Conservation (phyloP, 768 basidiomycete species). For the Brasilioporus rufonigricans region DNA sequence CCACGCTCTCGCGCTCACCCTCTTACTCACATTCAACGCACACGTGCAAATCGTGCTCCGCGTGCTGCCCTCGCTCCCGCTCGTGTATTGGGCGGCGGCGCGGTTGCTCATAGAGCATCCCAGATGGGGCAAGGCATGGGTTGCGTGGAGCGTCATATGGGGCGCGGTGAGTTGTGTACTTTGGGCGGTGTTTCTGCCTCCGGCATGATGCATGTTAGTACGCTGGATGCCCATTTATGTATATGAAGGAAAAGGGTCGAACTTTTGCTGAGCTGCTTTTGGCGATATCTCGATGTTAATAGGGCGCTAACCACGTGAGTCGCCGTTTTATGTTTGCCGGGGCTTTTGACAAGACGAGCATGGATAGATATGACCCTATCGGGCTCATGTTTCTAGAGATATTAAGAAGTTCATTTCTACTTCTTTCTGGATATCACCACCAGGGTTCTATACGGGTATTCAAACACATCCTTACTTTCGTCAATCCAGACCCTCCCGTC, state of each 20-base stretch:
- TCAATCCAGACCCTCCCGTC: conserved; percentile 76
- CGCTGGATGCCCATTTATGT: neutral
- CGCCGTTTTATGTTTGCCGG: neutral
- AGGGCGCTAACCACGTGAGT: neutral
- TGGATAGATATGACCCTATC: too few relatives aligned
- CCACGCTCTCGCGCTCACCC: conserved; percentile 62
- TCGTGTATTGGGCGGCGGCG: conserved; percentile 85
- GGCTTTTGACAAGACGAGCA: neutral
- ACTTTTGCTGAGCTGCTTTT: neutral
- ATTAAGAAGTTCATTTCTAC: conserved; percentile 11
- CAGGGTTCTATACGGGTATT: conserved; percentile 75
- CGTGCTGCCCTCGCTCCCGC: conserved; percentile 70
- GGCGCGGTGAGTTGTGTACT: conserved; percentile 64
- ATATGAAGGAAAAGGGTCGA: neutral
- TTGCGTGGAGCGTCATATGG: conserved; percentile 81
- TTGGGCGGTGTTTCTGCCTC: conserved; percentile 87
- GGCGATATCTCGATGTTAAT: neutral
- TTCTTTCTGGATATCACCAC: conserved; percentile 53
- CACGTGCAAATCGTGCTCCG: conserved; percentile 89
- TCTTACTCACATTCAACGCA: conserved; percentile 69
- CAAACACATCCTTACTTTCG: conserved; percentile 65
- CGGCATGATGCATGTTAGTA: conserved; percentile 54
- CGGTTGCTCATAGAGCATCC: conserved; percentile 54
- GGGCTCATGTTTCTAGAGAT: neutral
- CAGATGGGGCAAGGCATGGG: conserved; percentile 56